Evolutionary conservation across 2,329 filamentous ascomycete genomes (phyloP).

Genomic region (Cyphellophora attinorum): DNA sequence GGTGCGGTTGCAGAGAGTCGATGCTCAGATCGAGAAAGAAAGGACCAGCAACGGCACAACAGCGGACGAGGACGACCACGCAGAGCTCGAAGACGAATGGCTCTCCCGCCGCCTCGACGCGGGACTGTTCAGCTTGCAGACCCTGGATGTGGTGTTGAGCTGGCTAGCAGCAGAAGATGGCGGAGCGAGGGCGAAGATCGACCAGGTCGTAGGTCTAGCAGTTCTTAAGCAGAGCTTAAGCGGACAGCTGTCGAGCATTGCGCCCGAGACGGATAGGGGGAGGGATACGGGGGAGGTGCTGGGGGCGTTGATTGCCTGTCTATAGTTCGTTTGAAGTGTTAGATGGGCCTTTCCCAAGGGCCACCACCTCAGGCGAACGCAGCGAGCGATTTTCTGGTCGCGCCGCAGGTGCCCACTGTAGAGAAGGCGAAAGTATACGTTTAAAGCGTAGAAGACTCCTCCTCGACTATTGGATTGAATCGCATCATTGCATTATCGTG

Average conservation of each 20-base stretch:
- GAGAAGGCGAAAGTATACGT: too few species aligned
- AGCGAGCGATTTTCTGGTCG: too few species aligned
- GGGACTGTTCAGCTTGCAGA: constrained; percentile 74
- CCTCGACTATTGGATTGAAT: too few species aligned
- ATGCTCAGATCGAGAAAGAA: constrained; percentile 48
- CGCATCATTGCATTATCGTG: too few species aligned
- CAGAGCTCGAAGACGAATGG: constrained; percentile 59
- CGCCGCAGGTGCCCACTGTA: too few species aligned
- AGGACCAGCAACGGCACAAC: constrained; percentile 52
- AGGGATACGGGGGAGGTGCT: constrained; percentile 55
- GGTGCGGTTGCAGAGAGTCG: constrained; percentile 51
- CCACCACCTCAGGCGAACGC: too few species aligned
- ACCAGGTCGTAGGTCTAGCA: constrained; percentile 49
- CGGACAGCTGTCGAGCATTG: constrained; percentile 54
- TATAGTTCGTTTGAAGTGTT: too few species aligned
- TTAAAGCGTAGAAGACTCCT: too few species aligned
- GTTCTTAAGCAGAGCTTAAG: constrained; percentile 59
- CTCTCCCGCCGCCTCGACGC: constrained; percentile 69
- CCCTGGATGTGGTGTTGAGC: constrained; percentile 72
- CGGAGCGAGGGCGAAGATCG: constrained; percentile 59
- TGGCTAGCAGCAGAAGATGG: constrained; percentile 88
- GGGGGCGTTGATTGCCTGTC: constrained; percentile 44
- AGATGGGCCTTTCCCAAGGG: too few species aligned
- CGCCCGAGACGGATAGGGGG: constrained; percentile 44
- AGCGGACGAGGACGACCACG: constrained; percentile 49